A percentile compares a stretch with the other conserved stretches of the same genome.
These are phyloP conservation scores for Apodospora peruviana DNA, from an alignment of 495 filamentous ascomycete species.

Conservation along the genomic window DNA sequence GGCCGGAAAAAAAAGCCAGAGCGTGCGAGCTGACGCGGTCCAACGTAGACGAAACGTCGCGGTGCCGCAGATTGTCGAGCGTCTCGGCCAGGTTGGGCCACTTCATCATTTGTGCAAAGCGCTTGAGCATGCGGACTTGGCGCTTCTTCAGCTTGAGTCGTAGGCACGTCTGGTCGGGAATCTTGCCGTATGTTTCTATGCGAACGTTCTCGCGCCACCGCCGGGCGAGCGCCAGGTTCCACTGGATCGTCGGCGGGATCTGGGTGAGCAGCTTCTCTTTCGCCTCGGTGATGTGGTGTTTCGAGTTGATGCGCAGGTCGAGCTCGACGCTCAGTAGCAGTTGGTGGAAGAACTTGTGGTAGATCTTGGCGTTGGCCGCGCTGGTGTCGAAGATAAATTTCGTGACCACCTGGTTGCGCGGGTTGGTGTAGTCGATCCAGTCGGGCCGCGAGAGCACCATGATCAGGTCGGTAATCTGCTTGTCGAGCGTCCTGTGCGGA, in stretches of 20 bases:
- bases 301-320: conserved; percentile 54
- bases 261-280: conserved; percentile 51
- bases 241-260: conserved; percentile 61
- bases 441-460: conserved; percentile 53
- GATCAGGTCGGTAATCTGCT: conserved; percentile 63
- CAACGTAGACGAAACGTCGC: conserved; percentile 47
- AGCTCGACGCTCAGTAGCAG: conserved; percentile 64
- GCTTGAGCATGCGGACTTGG: conserved; percentile 58
- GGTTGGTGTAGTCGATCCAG: conserved; percentile 65
- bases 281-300: conserved; percentile 44
- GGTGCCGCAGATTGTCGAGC: conserved; percentile 50
- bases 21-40: conserved; percentile 58
- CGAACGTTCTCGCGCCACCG: conserved; percentile 63
- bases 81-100: conserved; percentile 67
- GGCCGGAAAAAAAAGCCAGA: conserved; percentile 67
- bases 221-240: conserved; percentile 62
- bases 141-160: conserved; percentile 51
- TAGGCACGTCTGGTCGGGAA: conserved; percentile 43
- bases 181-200: conserved; percentile 44
- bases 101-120: conserved; percentile 63
- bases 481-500: conserved; percentile 54
- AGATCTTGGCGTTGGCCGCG: conserved; percentile 27
- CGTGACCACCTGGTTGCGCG: conserved; percentile 59
- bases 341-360: conserved; percentile 66
- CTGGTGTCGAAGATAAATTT: conserved; percentile 52